These are phyloP conservation scores for Colletotrichum filicis DNA, from an alignment of 2,329 filamentous ascomycete species.

Conservation along the genomic window DNA sequence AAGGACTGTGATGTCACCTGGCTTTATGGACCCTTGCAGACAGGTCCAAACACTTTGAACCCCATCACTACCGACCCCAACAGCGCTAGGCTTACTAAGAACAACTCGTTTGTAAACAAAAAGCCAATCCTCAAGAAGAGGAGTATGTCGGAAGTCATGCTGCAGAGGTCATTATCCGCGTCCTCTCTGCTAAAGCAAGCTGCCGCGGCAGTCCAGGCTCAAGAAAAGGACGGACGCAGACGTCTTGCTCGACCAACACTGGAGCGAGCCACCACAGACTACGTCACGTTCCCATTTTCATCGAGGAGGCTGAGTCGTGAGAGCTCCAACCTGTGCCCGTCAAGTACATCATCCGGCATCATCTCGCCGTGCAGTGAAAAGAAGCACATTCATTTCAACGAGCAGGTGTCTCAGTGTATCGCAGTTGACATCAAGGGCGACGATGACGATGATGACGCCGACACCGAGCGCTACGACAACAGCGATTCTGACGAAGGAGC, in stretches of 20 bases:
- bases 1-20: constrained; percentile 98
- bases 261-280: constrained; percentile 75
- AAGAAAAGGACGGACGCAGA: constrained; percentile 69
- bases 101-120: constrained; percentile 75
- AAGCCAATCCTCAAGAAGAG: constrained; percentile 97
- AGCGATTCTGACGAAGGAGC: constrained; percentile 81
- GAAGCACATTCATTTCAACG: constrained; percentile 95
- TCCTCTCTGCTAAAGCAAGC: constrained; percentile 92
- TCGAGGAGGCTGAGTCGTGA: constrained; percentile 70
- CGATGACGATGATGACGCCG: constrained; percentile 73
- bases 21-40: constrained; percentile 94
- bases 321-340: constrained; percentile 73
- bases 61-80: constrained; percentile 50
- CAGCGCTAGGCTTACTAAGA: constrained; percentile 61
- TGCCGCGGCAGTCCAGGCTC: constrained; percentile 85
- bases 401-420: constrained; percentile 95
- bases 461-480: constrained; percentile 55
- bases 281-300: constrained; percentile 72
- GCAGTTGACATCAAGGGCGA: constrained; percentile 88
- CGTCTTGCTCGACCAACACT: constrained; percentile 65
- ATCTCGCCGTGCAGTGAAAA: constrained; percentile 72
- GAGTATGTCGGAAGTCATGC: constrained; percentile 94
- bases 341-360: constrained; percentile 76
- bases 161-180: constrained; percentile 87
- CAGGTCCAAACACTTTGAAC: constrained; percentile 68